Evolutionary conservation across 208 protist genomes (phyloP), one percentile per base, ranked within the genome.

Genomic region (Angomonas ambiguus): DNA sequence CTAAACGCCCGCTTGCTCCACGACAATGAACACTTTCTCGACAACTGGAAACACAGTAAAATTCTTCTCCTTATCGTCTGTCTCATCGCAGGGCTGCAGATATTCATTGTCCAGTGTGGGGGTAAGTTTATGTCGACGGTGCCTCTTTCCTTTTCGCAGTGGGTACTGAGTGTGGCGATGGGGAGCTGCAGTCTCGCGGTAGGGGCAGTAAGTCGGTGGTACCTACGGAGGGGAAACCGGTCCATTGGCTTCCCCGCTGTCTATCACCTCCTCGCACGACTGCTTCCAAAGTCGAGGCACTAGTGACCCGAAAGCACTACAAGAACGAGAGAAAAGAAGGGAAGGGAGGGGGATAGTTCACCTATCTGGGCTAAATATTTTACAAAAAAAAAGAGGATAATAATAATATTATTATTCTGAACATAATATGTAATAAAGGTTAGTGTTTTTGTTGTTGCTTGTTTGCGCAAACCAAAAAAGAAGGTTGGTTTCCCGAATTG

Each of bases 1-100:
- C 93, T 95, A 65, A 95, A 95, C 51, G 90, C 90, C 0, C 82
- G 90, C 3, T 66, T 93, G 34, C 68, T 95, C 28, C 67, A 79
- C 42, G 61, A 62, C 32, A 68, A 70, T 34, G 80, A 87, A 66
- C 48, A 64, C 62, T 83, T 93, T 60, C 88, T 86, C 61, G 75
- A 53, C 31, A 76, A 85, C 38, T 88, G 79, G 66, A 42, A 51
- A 8, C 72, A 82, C 66, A 93, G 85, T 70, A 55, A 65, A 4
- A 70, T 77, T 11, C 68, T 95, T 24, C 48, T 92, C 2, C 11
- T 72, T 41, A 93, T 95, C 62, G 87, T 92, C 22, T 30, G 38
- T 45, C 20, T 71, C 27, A 95, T 95, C 74, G 75, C 72, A 10
- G 34, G 77, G 25, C 8, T 85, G 41, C 90, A 95, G 71, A 45